Evolutionary conservation across 768 basidiomycete species (phyloP).

Genomic region (Leucosporidium scottii): DNA sequence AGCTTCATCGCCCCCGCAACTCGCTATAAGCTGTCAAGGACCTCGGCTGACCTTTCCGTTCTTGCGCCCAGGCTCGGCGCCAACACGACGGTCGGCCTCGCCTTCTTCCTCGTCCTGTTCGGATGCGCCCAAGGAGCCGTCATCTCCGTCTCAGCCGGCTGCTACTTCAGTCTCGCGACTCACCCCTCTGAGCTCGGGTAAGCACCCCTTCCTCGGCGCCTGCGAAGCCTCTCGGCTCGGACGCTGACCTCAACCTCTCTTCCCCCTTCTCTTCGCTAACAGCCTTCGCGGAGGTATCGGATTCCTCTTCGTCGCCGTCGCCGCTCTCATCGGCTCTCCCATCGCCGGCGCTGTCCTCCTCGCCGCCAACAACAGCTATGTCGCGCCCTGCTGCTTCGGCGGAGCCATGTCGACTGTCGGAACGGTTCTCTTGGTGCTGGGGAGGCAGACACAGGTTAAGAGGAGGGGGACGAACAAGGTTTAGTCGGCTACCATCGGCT

Average conservation of each 20-base stretch:
- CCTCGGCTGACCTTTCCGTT: background rate
- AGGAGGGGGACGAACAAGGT: background rate
- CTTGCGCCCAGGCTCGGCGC: conserved; percentile 7
- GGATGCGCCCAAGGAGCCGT: background rate
- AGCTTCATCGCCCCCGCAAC: too few species aligned
- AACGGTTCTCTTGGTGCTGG: background rate
- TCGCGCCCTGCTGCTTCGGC: conserved; percentile 26
- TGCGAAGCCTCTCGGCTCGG: background rate
- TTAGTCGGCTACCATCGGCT: too few species aligned
- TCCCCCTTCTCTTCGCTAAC: background rate
- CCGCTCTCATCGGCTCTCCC: conserved; percentile 25
- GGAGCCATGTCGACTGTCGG: conserved; percentile 1
- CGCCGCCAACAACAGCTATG: conserved; percentile 16
- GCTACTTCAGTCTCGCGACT: background rate
- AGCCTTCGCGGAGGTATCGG: conserved; percentile 25
- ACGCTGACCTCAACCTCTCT: background rate
- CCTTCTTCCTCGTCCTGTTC: conserved; percentile 17
- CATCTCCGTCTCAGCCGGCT: background rate
- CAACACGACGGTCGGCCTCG: conserved; percentile 10
- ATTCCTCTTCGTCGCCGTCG: conserved; percentile 27
- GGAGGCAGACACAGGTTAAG: background rate
- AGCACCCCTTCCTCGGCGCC: background rate
- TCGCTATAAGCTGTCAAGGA: too few species aligned
- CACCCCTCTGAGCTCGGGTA: background rate
- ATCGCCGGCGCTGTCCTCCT: conserved; percentile 30